Base-by-base conservation (phyloP, 2,329 filamentous ascomycete genomes). In the Penicillium sp. region DNA sequence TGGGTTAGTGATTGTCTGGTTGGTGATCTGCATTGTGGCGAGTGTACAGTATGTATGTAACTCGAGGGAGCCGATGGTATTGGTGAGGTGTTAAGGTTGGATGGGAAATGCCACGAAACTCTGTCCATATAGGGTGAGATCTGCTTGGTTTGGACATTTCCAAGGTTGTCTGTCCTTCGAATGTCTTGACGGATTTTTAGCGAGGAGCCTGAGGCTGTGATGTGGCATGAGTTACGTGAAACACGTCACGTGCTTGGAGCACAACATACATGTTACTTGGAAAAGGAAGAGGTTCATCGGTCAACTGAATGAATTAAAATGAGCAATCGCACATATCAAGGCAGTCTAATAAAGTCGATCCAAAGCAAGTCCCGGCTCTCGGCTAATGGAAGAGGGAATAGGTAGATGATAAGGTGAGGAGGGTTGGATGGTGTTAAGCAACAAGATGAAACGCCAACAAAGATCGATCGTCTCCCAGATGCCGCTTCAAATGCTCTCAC, bases 401-500 rank as follows among this genome's bases (percentile, higher is more conserved):
- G 54, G 46, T 41, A 54, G 31, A 51, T 29, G 58, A 58, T 57
- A 57, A 52, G 51, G 40, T 48, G 56, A 56, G 41, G 54, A 59
- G 55, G 46, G 48, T 58, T 57, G 36, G 55, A 59, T 64, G 57
- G 58, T 60, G 55, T 55, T 58, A 48, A 62, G 57, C 60, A 69
- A 61, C 62, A 65, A 65, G 55, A 66, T 65, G 64, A 64, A 66
- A 70, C 67, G 68, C 67, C 65, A 67, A 67, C 64, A 65, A 66
- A 65, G 57, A 69, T 67, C 54, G 43, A 70, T 67, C 57, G 47
- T 66, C 66, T 69, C 63, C 66, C 66, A 66, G 65, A 70, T 65
- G 62, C 63, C 69, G 70, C 69, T 72, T 68, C 66, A 65, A 62
- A 71, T 68, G 65, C 61, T 65, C 57, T 59, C 58, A 61, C 58